Evolutionary conservation across 2,329 filamentous ascomycete species (phyloP), one percentile per base, ranked within the genome.

Genomic region (Monilinia laxa): DNA sequence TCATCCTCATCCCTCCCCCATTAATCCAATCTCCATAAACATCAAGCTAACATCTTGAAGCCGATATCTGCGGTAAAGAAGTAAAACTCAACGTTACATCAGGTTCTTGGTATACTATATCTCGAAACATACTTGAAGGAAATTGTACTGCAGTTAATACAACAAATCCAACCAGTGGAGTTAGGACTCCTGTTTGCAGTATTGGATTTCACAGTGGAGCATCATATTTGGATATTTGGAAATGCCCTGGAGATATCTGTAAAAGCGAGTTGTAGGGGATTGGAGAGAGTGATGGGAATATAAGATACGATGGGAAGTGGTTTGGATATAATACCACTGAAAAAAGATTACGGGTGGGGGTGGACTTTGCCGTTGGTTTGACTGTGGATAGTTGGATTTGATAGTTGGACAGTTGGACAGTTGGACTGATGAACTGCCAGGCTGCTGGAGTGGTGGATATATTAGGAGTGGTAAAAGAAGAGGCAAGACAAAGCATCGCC

Each of bases 81-180:
- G 42, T 60, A 31, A 35, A 49, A 5, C 57, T 60, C 57, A 49
- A 60, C 42, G 57, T 60, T 16, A 49, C 42, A 5, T 60, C 57
- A 7, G 57, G 57, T 7, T 60, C 57, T 12, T 60, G 57, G 57
- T 60, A 60, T 3, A 60, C 57, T 1, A 47, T 20, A 16, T 35
- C 42, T 14, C 9, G 42, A 31, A 35, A 49, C 12, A 49, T 35
- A 12, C 42, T 35, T 10, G 42, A 23, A 16, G 57, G 57, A 1
- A 60, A 60, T 18, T 60, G 57, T 28, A 60, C 57, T 31, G 57
- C 57, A 5, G 28, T 60, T 12, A 60, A 60, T 10, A 35, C 42
- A 20, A 49, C 57, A 28, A 60, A 11, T 16, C 20, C 28, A 2
- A 18, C 25, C 12, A 47, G 25, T 7, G 57, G 57, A 0, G 42